A percentile compares a stretch with the other conserved stretches of the same genome.
Evolutionary conservation across 495 filamentous ascomycete species (phyloP).

Genomic region (Penicillium pancosmium): DNA sequence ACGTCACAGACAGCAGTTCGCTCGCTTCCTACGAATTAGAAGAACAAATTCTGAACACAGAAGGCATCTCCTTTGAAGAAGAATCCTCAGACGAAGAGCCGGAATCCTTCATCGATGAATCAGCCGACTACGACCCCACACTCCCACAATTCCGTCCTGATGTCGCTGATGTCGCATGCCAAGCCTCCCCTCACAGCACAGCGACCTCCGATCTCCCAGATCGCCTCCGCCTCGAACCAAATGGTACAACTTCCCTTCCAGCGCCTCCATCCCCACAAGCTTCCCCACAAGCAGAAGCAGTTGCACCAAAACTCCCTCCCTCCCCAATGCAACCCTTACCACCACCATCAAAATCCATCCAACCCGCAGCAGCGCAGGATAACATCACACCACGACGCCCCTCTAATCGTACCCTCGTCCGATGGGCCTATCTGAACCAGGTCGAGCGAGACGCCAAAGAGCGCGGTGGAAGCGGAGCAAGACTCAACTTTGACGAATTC

Average conservation of each 20-base stretch:
- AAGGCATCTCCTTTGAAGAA: slow-evolving; percentile 23
- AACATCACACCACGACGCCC: slow-evolving; percentile 21
- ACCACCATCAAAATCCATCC: slow-evolving; percentile 28
- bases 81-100: slow-evolving; percentile 24
- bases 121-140: slow-evolving; percentile 60
- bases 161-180: slow-evolving; percentile 19
- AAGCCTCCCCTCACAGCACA: slow-evolving; percentile 13
- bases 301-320: slow-evolving; percentile 39
- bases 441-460: slow-evolving; percentile 65
- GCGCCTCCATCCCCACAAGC: slow-evolving; percentile 37
- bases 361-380: slow-evolving; percentile 14
- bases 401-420: slow-evolving; percentile 52
- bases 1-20: slow-evolving; percentile 22
- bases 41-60: slow-evolving; percentile 19
- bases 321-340: slow-evolving; percentile 41
- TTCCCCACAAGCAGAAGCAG: slow-evolving; percentile 43
- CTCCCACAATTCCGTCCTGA: slow-evolving; percentile 71
- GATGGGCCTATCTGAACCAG: slow-evolving; percentile 55
- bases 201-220: slow-evolving; percentile 25
- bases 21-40: slow-evolving; percentile 15
- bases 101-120: background rate
- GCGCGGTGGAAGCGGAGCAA: slow-evolving; percentile 75
- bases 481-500: slow-evolving; percentile 73
- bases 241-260: slow-evolving; percentile 39
- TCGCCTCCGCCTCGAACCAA: slow-evolving; percentile 38